These are phyloP conservation scores for Arctium lappa DNA, from an alignment of 129 eudicot genomes.

Conservation along the genomic window DNA sequence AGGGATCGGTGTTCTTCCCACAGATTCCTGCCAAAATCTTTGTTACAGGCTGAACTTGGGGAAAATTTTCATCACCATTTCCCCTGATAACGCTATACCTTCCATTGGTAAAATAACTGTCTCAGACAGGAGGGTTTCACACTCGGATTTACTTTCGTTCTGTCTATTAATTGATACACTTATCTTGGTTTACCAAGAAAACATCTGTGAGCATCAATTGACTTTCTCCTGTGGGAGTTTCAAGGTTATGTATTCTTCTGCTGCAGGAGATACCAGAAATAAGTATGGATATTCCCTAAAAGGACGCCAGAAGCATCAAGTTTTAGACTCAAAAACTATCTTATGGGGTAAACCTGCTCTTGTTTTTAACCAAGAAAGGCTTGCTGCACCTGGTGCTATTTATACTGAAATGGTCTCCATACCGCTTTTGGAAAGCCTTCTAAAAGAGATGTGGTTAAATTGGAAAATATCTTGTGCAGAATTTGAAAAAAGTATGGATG, in stretches of 20 bases:
- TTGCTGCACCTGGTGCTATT: neutral
- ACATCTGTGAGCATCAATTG: constrained; percentile 42
- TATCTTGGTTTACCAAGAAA: constrained; percentile 35
- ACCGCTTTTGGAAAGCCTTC: constrained; percentile 28
- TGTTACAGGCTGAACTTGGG: constrained; percentile 47
- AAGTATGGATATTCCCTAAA: constrained; percentile 4
- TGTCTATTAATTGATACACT: constrained; percentile 40
- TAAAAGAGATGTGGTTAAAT: constrained; percentile 50
- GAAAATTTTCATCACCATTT: constrained; percentile 42
- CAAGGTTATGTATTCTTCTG: constrained; percentile 44
- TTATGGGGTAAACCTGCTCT: constrained; percentile 60
- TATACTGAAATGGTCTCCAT: constrained; percentile 27
- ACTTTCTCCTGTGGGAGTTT: constrained; percentile 59
- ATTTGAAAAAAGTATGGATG: constrained; percentile 29
- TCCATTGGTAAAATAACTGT: constrained; percentile 22
- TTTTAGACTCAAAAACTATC: constrained; percentile 26
- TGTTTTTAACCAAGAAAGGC: constrained; percentile 23
- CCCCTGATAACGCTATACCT: constrained; percentile 37
- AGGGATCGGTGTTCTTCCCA: constrained; percentile 10
- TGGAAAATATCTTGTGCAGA: constrained; percentile 43
- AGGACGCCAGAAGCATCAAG: constrained; percentile 40
- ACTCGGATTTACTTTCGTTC: constrained; percentile 44
- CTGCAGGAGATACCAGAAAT: constrained; percentile 20
- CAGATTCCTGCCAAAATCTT: constrained; percentile 25
- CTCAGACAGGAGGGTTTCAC: constrained; percentile 26